Percentiles rank a stretch among this genome's conserved stretches.
These are phyloP conservation scores for Ballota nigra DNA, from an alignment of 257 asterid genomes.

Conservation along the genomic window DNA sequence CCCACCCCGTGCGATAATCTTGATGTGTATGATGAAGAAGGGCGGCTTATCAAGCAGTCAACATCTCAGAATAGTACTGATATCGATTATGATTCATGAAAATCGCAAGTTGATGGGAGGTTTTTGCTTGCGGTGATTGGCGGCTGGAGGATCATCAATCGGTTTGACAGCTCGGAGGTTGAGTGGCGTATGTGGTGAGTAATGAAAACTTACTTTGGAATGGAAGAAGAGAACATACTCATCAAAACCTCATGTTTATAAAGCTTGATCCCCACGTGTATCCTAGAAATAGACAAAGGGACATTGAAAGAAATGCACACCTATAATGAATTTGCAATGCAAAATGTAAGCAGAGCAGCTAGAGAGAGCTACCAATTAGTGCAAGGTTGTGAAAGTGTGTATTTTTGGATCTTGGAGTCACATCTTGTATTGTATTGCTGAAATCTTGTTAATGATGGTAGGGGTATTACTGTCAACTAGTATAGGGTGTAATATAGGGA, in stretches of 20 bases:
- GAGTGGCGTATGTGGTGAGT: constrained; percentile 2
- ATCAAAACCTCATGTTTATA: constrained; percentile 6
- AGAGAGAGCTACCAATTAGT: neutral
- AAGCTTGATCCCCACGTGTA: neutral
- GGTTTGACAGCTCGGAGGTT: constrained; percentile 22
- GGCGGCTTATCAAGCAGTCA: constrained; percentile 49
- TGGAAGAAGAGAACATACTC: neutral
- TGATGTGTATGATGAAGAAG: constrained; percentile 65
- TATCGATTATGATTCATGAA: constrained; percentile 36
- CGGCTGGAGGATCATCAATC: neutral
- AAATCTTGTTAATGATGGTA: neutral
- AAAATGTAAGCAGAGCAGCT: neutral
- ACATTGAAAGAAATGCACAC: neutral
- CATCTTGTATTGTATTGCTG: neutral
- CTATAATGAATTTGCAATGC: neutral
- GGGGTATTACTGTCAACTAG: neutral
- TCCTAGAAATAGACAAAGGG: neutral
- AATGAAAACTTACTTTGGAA: neutral
- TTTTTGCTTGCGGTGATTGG: neutral
- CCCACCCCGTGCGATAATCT: constrained; percentile 85
- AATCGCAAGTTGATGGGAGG: neutral
- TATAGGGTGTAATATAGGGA: neutral
- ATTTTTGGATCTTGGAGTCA: neutral
- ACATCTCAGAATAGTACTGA: constrained; percentile 30
- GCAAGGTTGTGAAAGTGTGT: neutral